Conservation (phyloP, 2,329 filamentous ascomycete genomes). For the Exophiala calicioides region DNA sequence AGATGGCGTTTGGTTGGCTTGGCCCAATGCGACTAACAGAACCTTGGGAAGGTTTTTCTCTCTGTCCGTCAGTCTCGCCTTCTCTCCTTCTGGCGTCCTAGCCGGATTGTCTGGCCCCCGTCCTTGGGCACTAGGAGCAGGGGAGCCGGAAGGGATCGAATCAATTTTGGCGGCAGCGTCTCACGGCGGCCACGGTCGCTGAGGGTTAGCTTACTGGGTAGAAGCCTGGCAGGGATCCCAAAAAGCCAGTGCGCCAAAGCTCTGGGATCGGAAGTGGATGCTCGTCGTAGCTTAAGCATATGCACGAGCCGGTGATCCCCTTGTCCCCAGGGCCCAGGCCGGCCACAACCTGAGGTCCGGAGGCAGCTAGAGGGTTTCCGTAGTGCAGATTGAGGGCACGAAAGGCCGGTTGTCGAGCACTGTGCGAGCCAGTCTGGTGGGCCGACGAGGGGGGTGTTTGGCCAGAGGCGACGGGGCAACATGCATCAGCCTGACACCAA, state of each 20-base stretch:
- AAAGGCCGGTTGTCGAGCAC: slow-evolving; percentile 3
- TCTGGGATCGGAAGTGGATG: slow-evolving; percentile 16
- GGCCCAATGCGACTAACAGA: slow-evolving; percentile 22
- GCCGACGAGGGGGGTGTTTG: slow-evolving; percentile 11
- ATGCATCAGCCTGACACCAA: slow-evolving; percentile 18
- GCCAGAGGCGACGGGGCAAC: slow-evolving; percentile 9
- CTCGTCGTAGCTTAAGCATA: neutral
- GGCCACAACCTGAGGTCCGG: slow-evolving; percentile 4
- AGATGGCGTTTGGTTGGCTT: slow-evolving; percentile 16
- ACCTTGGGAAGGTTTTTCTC: slow-evolving; percentile 12
- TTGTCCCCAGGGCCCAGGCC: too few relatives aligned
- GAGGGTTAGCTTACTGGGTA: slow-evolving; percentile 7
- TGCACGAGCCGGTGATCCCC: slow-evolving; percentile 9
- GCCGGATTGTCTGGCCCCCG: slow-evolving; percentile 3
- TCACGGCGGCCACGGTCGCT: slow-evolving; percentile 13
- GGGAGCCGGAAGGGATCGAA: slow-evolving; percentile 14
- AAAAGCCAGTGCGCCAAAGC: slow-evolving; percentile 12
- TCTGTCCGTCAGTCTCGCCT: neutral
- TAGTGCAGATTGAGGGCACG: too few relatives aligned
- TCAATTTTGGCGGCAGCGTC: slow-evolving; percentile 9
- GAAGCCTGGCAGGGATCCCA: slow-evolving; percentile 5
- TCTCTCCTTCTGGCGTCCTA: neutral
- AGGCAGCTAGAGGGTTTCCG: too few relatives aligned
- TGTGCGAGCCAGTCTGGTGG: slow-evolving; percentile 15
- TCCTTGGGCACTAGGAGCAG: slow-evolving; percentile 14